Base-by-base conservation (phyloP, 2,329 filamentous ascomycete genomes). In the Periconia digitata region DNA sequence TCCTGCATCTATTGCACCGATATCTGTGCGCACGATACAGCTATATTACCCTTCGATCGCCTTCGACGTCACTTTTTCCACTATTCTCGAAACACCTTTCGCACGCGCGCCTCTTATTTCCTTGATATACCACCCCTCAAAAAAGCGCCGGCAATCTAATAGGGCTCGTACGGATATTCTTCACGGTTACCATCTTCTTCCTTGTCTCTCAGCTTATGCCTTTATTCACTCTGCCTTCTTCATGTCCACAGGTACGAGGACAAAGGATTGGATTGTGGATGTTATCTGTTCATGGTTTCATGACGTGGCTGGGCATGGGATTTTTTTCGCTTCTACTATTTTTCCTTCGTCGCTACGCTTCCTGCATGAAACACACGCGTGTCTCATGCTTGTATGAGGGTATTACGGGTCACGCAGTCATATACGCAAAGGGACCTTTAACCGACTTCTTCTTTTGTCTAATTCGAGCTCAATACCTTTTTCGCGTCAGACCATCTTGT, bases 141-240 rank as follows among this genome's bases (percentile, higher is more conserved):
- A 58, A 53, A 58, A 53, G 55, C 55, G 55, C 55, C 51, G 53
- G 53, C 55, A 58, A 58, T 44, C 40, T 58, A 58, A 58, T 58
- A 55, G 52, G 54, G 54, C 46, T 50, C 44, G 48, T 46, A 44
- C 49, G 47, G 52, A 55, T 54, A 50, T 53, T 37, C 40, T 40
- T 46, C 32, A 22, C 36, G 40, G 37, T 49, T 40, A 35, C 41
- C 46, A 41, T 23, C 36, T 37, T 22, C 34, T 46, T 49, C 17
- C 20, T 40, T 39, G 12, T 17, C 40, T 45, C 32, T 39, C 34
- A 36, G 12, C 22, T 43, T 47, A n/a, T 27, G n/a, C 15, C 46
- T 50, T 48, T 45, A 23, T 38, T 44, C 16, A 45, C 37, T 41
- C 23, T 16, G 29, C 44, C 34, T 32, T 24, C 40, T 34, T 36